A percentile compares a stretch with the other conserved stretches of the same genome.
Conservation (phyloP, 371 early-diverging fungal species). For the Saksenaea oblongispora region DNA sequence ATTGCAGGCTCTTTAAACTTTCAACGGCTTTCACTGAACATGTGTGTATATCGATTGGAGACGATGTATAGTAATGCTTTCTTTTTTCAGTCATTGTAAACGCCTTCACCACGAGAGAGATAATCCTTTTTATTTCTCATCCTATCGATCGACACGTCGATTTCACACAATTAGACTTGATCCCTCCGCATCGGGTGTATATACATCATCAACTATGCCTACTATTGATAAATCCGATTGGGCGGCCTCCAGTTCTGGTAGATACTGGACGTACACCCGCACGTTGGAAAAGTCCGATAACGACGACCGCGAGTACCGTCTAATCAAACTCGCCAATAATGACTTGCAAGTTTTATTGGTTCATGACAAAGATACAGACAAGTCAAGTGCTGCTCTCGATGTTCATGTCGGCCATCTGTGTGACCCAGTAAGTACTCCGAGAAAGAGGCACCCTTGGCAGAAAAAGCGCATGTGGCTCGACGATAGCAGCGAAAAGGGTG, state of each 20-base stretch:
- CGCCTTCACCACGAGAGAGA: not conserved
- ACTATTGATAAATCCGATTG: slow-evolving; percentile 24
- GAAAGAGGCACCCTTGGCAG: not conserved
- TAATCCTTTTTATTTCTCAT: not conserved
- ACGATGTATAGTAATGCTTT: not conserved
- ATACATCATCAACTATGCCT: not conserved
- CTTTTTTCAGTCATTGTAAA: not conserved
- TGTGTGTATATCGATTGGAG: not conserved
- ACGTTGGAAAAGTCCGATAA: slow-evolving; percentile 62
- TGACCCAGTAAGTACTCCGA: slow-evolving; percentile 68
- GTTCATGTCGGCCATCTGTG: slow-evolving; percentile 93
- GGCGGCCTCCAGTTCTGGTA: slow-evolving; percentile 32
- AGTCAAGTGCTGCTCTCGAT: slow-evolving; percentile 89
- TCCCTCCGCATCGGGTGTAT: not conserved
- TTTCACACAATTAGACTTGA: not conserved
- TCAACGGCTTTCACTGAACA: not conserved
- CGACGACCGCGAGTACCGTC: slow-evolving; percentile 83
- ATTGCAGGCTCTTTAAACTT: not conserved
- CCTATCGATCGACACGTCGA: not conserved
- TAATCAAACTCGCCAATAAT: slow-evolving; percentile 76
- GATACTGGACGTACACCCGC: slow-evolving; percentile 41
- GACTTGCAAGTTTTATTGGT: slow-evolving; percentile 80
- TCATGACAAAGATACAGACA: slow-evolving; percentile 82
- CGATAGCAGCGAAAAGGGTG: not conserved
- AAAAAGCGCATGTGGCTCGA: not conserved